phyloP scores from a whole-genome alignment of 345 rosid genomes.

The Dimocarpus longan region DNA sequence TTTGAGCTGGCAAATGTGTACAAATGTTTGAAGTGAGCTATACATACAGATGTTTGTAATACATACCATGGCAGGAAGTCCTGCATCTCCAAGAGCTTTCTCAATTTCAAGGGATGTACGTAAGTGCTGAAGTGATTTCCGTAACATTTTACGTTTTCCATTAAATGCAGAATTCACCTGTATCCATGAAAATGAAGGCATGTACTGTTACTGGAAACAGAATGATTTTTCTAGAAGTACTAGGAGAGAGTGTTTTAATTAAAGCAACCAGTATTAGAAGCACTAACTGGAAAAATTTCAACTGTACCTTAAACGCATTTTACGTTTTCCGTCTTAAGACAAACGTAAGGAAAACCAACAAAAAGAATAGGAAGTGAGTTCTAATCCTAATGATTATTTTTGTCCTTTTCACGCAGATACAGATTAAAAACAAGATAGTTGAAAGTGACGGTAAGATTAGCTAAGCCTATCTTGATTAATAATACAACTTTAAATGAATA shows the following conservation, averaged over 20 bases:
- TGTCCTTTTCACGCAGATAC: too few species aligned
- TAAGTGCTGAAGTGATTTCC: constrained; percentile 78
- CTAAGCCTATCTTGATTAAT: background rate
- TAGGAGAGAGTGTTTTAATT: background rate
- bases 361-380: background rate
- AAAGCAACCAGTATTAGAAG: background rate
- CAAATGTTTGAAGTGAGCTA: background rate
- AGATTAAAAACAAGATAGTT: too few species aligned
- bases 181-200: constrained; percentile 4
- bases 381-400: too few species aligned
- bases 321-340: background rate
- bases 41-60: background rate
- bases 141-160: constrained; percentile 85
- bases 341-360: background rate
- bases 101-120: constrained; percentile 67
- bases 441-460: too few species aligned
- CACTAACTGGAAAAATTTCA: background rate
- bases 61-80: constrained; percentile 72
- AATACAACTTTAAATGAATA: background rate
- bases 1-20: background rate
- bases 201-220: background rate
- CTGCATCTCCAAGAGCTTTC: constrained; percentile 61
- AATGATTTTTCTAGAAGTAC: background rate
- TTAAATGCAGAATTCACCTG: constrained; percentile 92
- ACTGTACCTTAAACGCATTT: background rate